Percentiles rank a stretch among this genome's conserved stretches.
These are phyloP conservation scores for Suillus plorans DNA, from an alignment of 768 basidiomycete genomes.

Conservation along the genomic window DNA sequence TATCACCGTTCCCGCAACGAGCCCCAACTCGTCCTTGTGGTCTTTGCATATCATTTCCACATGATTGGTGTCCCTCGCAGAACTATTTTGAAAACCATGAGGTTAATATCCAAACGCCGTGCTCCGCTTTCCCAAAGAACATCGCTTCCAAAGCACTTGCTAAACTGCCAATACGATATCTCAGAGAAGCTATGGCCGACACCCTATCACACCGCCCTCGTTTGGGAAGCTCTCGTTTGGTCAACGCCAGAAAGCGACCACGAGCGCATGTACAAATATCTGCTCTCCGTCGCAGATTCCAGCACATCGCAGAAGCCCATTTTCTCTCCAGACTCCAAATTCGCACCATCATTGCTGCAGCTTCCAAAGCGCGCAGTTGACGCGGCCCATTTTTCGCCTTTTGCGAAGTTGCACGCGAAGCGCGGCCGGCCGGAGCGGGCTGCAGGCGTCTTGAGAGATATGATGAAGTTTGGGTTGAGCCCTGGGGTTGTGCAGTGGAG, in stretches of 20 bases:
- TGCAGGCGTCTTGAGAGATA: conserved; percentile 47
- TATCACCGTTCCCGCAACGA: conserved; percentile 22
- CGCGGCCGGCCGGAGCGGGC: conserved; percentile 33
- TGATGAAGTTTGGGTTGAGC: conserved; percentile 44
- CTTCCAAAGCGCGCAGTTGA: conserved; percentile 32
- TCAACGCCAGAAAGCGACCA: conserved; percentile 21
- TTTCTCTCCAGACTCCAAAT: neutral
- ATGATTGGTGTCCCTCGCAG: conserved; percentile 49
- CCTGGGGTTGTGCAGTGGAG: conserved; percentile 51
- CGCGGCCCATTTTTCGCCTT: conserved; percentile 50
- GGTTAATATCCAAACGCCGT: conserved; percentile 1
- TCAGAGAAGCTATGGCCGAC: conserved; percentile 33
- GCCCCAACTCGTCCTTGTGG: conserved; percentile 28
- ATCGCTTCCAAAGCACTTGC: conserved; percentile 7
- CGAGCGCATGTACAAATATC: conserved; percentile 42
- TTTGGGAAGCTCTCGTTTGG: conserved; percentile 32
- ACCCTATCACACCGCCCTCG: conserved; percentile 32
- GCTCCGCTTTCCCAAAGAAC: conserved; percentile 1
- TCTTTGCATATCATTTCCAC: conserved; percentile 53
- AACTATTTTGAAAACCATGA: conserved; percentile 19
- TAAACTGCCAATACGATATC: neutral
- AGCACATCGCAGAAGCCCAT: conserved; percentile 2
- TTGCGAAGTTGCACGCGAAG: conserved; percentile 43
- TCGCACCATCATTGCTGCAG: conserved; percentile 13
- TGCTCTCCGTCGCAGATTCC: conserved; percentile 30